phyloP scores from a whole-genome alignment of 768 basidiomycete species.

The Russula ochroleuca region DNA sequence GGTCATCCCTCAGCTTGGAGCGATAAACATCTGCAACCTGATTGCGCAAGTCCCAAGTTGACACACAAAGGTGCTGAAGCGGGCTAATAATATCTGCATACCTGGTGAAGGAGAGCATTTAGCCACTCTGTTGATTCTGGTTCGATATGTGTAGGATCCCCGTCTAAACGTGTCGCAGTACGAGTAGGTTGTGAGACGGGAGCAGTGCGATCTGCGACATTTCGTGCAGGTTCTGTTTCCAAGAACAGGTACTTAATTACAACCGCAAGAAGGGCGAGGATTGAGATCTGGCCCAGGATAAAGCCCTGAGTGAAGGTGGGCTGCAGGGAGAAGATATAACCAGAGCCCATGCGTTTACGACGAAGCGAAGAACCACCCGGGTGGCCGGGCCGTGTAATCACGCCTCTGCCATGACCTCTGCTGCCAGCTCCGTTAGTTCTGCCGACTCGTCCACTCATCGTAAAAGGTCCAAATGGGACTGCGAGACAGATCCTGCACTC shows the following conservation, averaged over 20 bases:
- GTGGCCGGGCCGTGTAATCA: constrained; percentile 6
- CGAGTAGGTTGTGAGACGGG: constrained; percentile 8
- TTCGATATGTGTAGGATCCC: constrained; percentile 30
- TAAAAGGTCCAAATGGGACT: constrained; percentile 76
- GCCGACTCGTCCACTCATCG: constrained; percentile 39
- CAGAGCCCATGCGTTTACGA: constrained; percentile 30
- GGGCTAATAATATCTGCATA: constrained; percentile 34
- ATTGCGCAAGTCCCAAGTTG: neutral
- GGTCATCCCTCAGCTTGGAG: constrained; percentile 67
- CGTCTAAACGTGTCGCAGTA: neutral
- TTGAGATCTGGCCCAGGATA: constrained; percentile 85
- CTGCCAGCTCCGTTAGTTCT: constrained; percentile 26
- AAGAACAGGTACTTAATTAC: constrained; percentile 96
- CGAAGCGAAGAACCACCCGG: neutral
- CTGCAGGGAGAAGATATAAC: constrained; percentile 67
- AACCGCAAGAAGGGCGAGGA: constrained; percentile 67
- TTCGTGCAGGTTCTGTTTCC: constrained; percentile 61
- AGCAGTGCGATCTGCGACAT: constrained; percentile 33
- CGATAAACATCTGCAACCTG: constrained; percentile 68
- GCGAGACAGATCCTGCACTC: constrained; percentile 42
- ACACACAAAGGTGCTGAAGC: neutral
- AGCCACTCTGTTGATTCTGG: constrained; percentile 89
- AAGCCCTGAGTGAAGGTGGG: constrained; percentile 96
- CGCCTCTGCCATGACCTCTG: constrained; percentile 4
- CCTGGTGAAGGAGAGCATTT: constrained; percentile 80